These are phyloP conservation scores for Aspergillus texensis DNA, from an alignment of 2,329 filamentous ascomycete species.

Conservation along the genomic window DNA sequence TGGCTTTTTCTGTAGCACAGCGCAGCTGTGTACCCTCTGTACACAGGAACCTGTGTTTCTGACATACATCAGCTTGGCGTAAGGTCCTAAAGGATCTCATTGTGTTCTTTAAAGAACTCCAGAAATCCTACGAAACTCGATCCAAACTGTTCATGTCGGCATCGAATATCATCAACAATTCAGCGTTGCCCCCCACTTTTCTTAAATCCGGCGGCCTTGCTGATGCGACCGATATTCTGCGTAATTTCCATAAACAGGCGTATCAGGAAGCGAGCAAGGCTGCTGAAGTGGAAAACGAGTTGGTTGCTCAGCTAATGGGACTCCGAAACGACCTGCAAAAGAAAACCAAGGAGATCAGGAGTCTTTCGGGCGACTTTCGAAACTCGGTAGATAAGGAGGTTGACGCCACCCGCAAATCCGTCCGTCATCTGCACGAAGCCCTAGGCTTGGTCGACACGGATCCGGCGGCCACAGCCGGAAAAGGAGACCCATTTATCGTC, in stretches of 20 bases:
- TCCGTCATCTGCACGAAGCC: conserved; percentile 78
- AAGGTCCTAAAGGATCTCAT: conserved; percentile 95
- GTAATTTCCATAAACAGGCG: conserved; percentile 79
- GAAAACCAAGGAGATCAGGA: conserved; percentile 99
- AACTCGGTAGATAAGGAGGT: conserved; percentile 96
- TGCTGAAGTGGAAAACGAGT: conserved; percentile 85
- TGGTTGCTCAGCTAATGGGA: conserved; percentile 83
- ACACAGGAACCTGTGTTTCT: conserved; percentile 14
- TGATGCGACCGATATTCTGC: conserved; percentile 79
- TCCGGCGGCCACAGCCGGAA: conserved; percentile 72
- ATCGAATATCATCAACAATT: conserved; percentile 81
- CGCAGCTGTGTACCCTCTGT: background rate
- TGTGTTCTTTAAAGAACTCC: conserved; percentile 88
- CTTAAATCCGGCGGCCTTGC: conserved; percentile 80
- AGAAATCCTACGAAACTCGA: conserved; percentile 82
- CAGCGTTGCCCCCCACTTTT: conserved; percentile 73
- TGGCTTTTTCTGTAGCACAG: conserved; percentile 27
- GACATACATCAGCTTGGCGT: conserved; percentile 71
- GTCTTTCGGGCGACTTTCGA: conserved; percentile 90
- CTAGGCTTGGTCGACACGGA: conserved; percentile 80
- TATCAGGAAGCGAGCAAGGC: conserved; percentile 84
- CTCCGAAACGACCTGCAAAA: conserved; percentile 85
- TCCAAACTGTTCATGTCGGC: conserved; percentile 82
- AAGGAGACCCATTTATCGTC: conserved; percentile 89
- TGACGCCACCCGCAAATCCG: conserved; percentile 76